Evolutionary conservation across 2,329 filamentous ascomycete genomes (phyloP).

Genomic region (Huntiella decipiens): DNA sequence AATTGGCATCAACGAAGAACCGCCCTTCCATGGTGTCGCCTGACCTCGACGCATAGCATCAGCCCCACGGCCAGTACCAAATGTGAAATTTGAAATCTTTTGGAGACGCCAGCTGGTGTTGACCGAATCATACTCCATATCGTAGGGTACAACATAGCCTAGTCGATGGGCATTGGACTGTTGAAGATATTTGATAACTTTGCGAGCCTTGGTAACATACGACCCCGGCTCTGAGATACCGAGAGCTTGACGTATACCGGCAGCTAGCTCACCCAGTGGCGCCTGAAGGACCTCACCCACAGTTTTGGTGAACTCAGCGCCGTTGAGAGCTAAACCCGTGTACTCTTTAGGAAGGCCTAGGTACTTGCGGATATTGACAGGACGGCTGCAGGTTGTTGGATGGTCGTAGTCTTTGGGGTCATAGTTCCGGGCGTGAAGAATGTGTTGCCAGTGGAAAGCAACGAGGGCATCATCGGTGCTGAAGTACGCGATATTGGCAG

Average conservation of each 20-base stretch:
- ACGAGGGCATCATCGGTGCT: slow-evolving; percentile 3
- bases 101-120: neutral
- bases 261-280: neutral
- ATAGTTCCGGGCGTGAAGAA: neutral
- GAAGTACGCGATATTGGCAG: slow-evolving; percentile 1
- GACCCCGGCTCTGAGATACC: neutral
- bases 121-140: neutral
- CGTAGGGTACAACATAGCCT: neutral
- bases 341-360: neutral
- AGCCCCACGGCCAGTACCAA: neutral
- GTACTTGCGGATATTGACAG: neutral
- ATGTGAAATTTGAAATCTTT: neutral
- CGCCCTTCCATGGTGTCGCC: neutral
- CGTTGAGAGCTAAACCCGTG: neutral
- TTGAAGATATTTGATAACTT: neutral
- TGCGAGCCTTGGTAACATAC: neutral
- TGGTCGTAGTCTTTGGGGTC: no score
- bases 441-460: neutral
- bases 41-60: neutral
- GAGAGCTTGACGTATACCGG: neutral
- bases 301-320: neutral
- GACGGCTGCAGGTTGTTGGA: neutral
- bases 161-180: neutral
- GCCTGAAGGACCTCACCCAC: neutral
- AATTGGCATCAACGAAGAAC: slow-evolving; percentile 1